These are phyloP conservation scores for Astrocystis sublimbata DNA, from an alignment of 495 filamentous ascomycete species.

Conservation along the genomic window DNA sequence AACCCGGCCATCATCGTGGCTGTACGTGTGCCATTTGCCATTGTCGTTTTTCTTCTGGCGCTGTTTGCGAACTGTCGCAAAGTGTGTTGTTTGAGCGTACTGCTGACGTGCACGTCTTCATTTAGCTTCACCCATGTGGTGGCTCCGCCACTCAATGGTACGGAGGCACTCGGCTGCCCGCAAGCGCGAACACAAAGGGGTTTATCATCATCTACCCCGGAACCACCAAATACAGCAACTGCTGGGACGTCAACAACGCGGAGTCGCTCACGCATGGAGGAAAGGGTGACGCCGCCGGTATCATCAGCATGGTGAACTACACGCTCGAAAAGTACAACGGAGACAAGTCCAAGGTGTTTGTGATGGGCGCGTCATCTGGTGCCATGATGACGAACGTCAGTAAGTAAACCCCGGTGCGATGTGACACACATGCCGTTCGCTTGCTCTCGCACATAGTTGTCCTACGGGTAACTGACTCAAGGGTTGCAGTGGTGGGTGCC, in stretches of 20 bases:
- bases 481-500: conserved; percentile 46
- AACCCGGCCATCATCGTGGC: conserved; percentile 35
- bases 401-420: background rate
- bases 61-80: background rate
- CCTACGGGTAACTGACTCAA: background rate
- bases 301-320: conserved; percentile 60
- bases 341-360: conserved; percentile 50
- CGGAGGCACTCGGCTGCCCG: conserved; percentile 35
- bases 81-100: background rate
- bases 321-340: conserved; percentile 48
- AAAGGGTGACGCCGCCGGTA: conserved; percentile 53
- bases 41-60: background rate
- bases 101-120: background rate
- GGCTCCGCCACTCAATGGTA: conserved; percentile 37
- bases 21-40: conserved; percentile 1
- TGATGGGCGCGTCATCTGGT: conserved; percentile 55
- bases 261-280: conserved; percentile 53
- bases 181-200: conserved; percentile 48
- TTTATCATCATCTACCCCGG: conserved; percentile 58
- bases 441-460: too few species aligned
- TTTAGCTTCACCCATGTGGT: conserved; percentile 41
- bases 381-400: conserved; percentile 62
- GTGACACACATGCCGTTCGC: too few species aligned
- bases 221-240: conserved; percentile 49
- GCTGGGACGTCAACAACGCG: conserved; percentile 56